Percentiles rank a stretch among this genome's conserved stretches.
These are phyloP conservation scores for Crithidia sp. DNA, from an alignment of 208 protist genomes.

Conservation along the genomic window DNA sequence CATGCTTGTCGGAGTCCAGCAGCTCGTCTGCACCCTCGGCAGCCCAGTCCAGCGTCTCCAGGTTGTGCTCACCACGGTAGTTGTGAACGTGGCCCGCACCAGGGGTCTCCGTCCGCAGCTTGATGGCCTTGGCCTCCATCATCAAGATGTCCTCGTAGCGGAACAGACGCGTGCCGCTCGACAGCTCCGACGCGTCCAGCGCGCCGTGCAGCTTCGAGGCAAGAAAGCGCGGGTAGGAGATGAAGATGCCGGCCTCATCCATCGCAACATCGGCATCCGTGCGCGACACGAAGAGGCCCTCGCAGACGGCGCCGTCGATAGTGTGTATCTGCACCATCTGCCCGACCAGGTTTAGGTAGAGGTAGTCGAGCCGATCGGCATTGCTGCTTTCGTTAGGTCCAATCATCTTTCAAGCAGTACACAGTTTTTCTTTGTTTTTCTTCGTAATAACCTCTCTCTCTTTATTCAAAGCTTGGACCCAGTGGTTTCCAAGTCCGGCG, in stretches of 20 bases:
- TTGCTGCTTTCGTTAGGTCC: constrained; percentile 67
- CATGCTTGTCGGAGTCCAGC: constrained; percentile 59
- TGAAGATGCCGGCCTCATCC: constrained; percentile 62
- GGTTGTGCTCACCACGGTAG: constrained; percentile 62
- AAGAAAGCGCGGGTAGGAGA: constrained; percentile 67
- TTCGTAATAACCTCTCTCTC: background rate
- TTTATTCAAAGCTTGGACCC: too few relatives aligned
- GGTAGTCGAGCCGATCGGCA: constrained; percentile 81
- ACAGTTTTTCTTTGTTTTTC: constrained; percentile 2
- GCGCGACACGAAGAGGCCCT: constrained; percentile 88
- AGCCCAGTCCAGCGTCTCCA: constrained; percentile 81
- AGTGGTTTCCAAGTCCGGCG: too few relatives aligned
- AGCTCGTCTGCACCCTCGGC: constrained; percentile 58
- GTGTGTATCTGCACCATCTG: constrained; percentile 81
- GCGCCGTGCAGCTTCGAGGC: constrained; percentile 55
- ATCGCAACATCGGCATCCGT: constrained; percentile 65
- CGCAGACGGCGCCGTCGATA: constrained; percentile 69
- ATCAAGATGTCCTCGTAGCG: constrained; percentile 78
- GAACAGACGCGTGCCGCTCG: constrained; percentile 49
- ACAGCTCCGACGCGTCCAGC: constrained; percentile 49
- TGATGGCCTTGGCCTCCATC: constrained; percentile 65
- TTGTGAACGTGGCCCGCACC: constrained; percentile 44
- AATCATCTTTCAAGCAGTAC: constrained; percentile 22
- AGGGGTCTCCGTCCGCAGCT: constrained; percentile 78
- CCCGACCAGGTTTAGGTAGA: constrained; percentile 90